Evolutionary conservation across 345 rosid species (phyloP), one percentile per base, ranked within the genome.

Genomic region (Odontarrhena argentea): DNA sequence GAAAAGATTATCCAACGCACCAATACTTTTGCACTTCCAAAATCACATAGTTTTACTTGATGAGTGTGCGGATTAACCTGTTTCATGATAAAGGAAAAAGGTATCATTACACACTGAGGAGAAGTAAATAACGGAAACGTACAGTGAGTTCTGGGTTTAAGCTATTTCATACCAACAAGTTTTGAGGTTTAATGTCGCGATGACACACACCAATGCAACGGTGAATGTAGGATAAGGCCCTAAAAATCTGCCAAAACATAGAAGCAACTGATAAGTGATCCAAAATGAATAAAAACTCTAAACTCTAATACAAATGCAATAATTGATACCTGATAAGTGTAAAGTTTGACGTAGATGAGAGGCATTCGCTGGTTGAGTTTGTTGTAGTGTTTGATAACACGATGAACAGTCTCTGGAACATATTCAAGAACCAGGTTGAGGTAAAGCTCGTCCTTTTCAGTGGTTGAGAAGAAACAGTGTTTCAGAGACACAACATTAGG

Each of bases 11-110:
- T 40, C 0, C 28, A 45, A 74, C 91, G 2, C 65, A 94, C 99
- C 97, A 94, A 79, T 72, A 88, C 95, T 85, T 94, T 94, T 2
- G 99, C 99, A 79, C 99, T 94, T 59, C 97, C 99, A 80, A 94
- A 94, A 73, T 94, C 99, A 65, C 99, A 94, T 43, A 94, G 75
- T 75, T 94, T 94, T 61, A 94, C 95, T 81, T 91, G 99, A 64
- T 94, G 99, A 3, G 99, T 94, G 66, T 91, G 99, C 0, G 99
- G 99, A 74, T 94, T 91, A 53, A 91, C 98, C 98, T 93, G 70
- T 67, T 79, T 50, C 55, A 38, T 42, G 5, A 18, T 7, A 35
- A 15, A 38, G 5, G 7, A 4, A 8, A 55, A 56, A 49, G 63
- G 54, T 15, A 9, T 25, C 30, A 68, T 61, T 34, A 50, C 37